phyloP scores from a whole-genome alignment of 495 filamentous ascomycete species.

The Neurospora tetraspora region DNA sequence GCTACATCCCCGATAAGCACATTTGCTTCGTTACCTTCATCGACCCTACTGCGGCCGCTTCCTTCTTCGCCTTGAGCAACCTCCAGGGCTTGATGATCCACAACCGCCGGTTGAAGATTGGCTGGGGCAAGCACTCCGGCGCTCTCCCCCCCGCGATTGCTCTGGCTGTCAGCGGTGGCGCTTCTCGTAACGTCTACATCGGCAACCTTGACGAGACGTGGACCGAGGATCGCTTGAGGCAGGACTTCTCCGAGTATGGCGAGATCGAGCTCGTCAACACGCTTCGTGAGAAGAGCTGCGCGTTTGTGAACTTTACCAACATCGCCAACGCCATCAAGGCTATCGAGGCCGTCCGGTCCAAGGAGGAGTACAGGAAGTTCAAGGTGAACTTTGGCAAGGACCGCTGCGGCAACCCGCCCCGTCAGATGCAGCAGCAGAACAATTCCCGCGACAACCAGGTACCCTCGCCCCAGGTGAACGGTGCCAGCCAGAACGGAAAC shows the following conservation, averaged over 20 bases:
- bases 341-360: slow-evolving; percentile 86
- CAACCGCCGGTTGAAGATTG: slow-evolving; percentile 94
- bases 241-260: slow-evolving; percentile 96
- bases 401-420: slow-evolving; percentile 89
- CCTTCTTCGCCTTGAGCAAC: slow-evolving; percentile 95
- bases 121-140: slow-evolving; percentile 98
- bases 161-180: slow-evolving; percentile 88
- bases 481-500: slow-evolving; percentile 44
- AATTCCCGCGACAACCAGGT: slow-evolving; percentile 47
- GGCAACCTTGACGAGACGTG: slow-evolving; percentile 96
- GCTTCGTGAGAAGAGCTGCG: slow-evolving; percentile 95
- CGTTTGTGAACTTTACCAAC: slow-evolving; percentile 99
- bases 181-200: slow-evolving; percentile 94
- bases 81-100: slow-evolving; percentile 98
- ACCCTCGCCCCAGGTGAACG: slow-evolving; percentile 57
- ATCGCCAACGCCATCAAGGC: slow-evolving; percentile 99
- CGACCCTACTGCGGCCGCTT: slow-evolving; percentile 93
- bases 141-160: slow-evolving; percentile 95
- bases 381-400: slow-evolving; percentile 99
- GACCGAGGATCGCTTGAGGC: slow-evolving; percentile 88
- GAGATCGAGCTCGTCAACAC: slow-evolving; percentile 98
- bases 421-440: slow-evolving; percentile 50
- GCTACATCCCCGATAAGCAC: slow-evolving; percentile 99
- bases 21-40: slow-evolving; percentile 99
- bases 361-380: slow-evolving; percentile 94